A percentile compares a stretch with the other conserved stretches of the same genome.
These are phyloP conservation scores for Acaromyces ingoldii DNA, from an alignment of 1,284 basidiomycete genomes.

Conservation along the genomic window DNA sequence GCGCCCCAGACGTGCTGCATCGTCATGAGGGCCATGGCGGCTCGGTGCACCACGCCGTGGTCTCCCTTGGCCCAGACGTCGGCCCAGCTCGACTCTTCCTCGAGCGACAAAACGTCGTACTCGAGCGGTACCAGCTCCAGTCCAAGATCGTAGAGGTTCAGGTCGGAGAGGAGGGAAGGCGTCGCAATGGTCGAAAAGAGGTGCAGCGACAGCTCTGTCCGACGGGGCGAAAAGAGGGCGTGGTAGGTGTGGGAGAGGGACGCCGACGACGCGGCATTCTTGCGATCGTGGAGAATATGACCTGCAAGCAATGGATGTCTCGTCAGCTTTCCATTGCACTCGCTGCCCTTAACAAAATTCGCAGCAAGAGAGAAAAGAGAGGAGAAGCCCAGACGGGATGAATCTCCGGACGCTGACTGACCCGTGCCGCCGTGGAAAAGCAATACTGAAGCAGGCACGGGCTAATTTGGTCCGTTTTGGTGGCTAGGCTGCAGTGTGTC, in stretches of 20 bases:
- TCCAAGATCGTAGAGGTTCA: constrained; percentile 75
- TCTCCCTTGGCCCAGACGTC: constrained; percentile 72
- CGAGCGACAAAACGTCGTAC: constrained; percentile 59
- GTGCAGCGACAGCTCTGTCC: constrained; percentile 66
- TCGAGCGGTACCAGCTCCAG: constrained; percentile 89
- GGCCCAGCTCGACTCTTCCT: constrained; percentile 33
- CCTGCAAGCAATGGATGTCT: constrained; percentile 62
- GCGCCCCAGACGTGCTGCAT: constrained; percentile 80
- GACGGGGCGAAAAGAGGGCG: constrained; percentile 79
- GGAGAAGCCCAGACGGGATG: constrained; percentile 11
- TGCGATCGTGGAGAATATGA: constrained; percentile 62
- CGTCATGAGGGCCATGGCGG: constrained; percentile 77
- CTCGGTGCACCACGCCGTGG: constrained; percentile 80
- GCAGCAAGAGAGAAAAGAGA: not conserved
- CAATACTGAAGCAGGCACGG: constrained; percentile 4
- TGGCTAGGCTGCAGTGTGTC: not conserved
- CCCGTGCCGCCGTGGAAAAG: constrained; percentile 12
- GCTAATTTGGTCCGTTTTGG: constrained; percentile 11
- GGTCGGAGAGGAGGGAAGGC: constrained; percentile 58
- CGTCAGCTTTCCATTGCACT: not conserved
- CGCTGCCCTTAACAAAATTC: not conserved
- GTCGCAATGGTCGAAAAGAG: constrained; percentile 25
- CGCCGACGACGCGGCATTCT: constrained; percentile 18
- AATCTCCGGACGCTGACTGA: constrained; percentile 44
- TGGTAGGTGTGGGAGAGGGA: constrained; percentile 72